Evolutionary conservation across 2,329 filamentous ascomycete genomes (phyloP), one percentile per base, ranked within the genome.

Genomic region (Scedosporium boydii): DNA sequence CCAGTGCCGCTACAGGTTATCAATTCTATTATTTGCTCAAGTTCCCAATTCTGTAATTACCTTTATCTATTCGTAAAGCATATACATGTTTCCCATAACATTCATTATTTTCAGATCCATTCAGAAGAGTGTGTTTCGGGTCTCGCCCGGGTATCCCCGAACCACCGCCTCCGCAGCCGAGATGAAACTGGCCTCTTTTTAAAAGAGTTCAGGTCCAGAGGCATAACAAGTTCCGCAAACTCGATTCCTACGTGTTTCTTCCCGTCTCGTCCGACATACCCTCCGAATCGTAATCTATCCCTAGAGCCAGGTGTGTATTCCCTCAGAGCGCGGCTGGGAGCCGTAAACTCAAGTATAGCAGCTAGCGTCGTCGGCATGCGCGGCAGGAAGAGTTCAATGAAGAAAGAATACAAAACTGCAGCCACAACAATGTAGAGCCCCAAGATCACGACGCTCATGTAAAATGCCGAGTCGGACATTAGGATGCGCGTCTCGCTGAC

Each of bases 291-390:
- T 61, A 61, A 23, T 3, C 79, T 80, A 0, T 70, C 70, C 18
- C 10, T 63, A 4, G 1, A 42, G 53, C 10, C 9, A n/a, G 46
- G 59, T 14, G 46, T 23, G 27, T 42, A 41, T 6, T 61, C 59
- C 0, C 59, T 55, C 0, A 80, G 66, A 0, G 78, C 73, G 0
- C 73, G 66, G 62, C 82, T 83, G 0, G 80, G 77, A 0, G 80
- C 78, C 2, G 82, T 73, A 46, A 79, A 78, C 0, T 78, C 75
- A 0, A 85, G 68, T 0, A 80, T 64, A 0, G 80, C 77, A 0
- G 76, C 83, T 0, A 85, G 71, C 0, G 74, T 80, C 0, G 79
- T 81, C 0, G 83, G 84, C 69, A 86, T 71, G 0, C 80, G 71
- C 0, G 82, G 77, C 0, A 86, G 70, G 21, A 80, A 77, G 2